Base-by-base conservation (phyloP, 352 stramenopile genomes). In the Pythium sp. region DNA sequence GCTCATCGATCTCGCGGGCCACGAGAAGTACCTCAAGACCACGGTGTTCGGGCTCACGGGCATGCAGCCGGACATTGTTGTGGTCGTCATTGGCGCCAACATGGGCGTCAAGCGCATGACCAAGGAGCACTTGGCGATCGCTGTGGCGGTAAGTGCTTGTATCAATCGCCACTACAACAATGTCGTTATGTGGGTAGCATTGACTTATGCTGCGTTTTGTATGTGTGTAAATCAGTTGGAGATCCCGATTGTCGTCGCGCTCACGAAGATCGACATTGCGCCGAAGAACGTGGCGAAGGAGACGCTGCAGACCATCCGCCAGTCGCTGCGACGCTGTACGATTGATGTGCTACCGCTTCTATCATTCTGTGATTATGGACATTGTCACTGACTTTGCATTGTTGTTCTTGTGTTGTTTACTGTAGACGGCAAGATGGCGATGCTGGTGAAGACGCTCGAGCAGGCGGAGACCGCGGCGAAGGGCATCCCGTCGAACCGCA, bases 1-100 rank as follows among this genome's bases (percentile, higher is more conserved):
- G 71, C 73, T 96, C n/a, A 96, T 96, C 62, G 88, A 96, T 59
- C 71, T 96, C 60, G 88, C 88, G 0, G 83, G 98, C 14, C 98
- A 99, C 73, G 97, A 99, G 68, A 98, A 98, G 71, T 99, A 99
- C 80, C 84, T 99, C 46, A 99, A 99, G 84, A 99, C 98, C 43
- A 99, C 97, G 20, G 98, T 99, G 56, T 99, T 99, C 82, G 97
- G 98, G 7, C 92, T 99, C 34, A 99, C 96, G 14, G 96, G 93
- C 32, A 98, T 98, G 80, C 94, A 98, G 71, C 94, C 96, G 6
- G 96, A 99, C 79, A 97, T 98, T 63, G 91, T 95, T 9, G 81
- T 99, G 2, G 95, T 99, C 22, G 85, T 99, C 0, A 82, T 98
- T 2, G 94, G 94, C 18, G 90, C 90, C 38, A 98, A 98, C 75